phyloP scores from a whole-genome alignment of 1,284 basidiomycete species.

The Ustilago nuda region DNA sequence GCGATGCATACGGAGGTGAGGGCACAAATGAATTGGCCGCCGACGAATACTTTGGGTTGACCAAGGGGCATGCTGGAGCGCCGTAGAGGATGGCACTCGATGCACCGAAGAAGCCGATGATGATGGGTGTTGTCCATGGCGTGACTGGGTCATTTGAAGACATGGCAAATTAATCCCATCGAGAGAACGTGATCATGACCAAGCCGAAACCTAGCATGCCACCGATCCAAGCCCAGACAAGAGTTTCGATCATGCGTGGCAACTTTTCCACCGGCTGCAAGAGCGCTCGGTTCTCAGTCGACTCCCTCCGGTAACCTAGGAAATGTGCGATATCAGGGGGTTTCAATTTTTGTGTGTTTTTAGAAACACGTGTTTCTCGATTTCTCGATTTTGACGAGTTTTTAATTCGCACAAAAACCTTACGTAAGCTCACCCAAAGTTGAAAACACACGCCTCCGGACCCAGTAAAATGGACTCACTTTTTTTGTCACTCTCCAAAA shows the following conservation, averaged over 20 bases:
- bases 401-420: too few relatives aligned
- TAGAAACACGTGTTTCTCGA: too few relatives aligned
- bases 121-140: conserved; percentile 48
- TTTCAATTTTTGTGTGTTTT: too few relatives aligned
- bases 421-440: too few relatives aligned
- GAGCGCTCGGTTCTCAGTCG: conserved; percentile 31
- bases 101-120: conserved; percentile 58
- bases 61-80: conserved; percentile 47
- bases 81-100: conserved; percentile 55
- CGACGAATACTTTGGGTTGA: conserved; percentile 50
- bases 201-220: conserved; percentile 46
- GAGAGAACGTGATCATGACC: conserved; percentile 52
- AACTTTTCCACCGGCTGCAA: conserved; percentile 38
- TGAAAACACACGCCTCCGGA: too few relatives aligned
- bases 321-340: conserved; percentile 55
- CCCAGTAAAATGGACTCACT: too few relatives aligned
- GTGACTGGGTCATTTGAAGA: conserved; percentile 45
- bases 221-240: conserved; percentile 56
- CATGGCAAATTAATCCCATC: conserved; percentile 42
- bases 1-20: conserved; percentile 46
- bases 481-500: too few relatives aligned
- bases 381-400: too few relatives aligned
- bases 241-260: conserved; percentile 47
- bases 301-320: conserved; percentile 38
- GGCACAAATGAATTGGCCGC: conserved; percentile 52